Base-by-base conservation (phyloP, 2,329 filamentous ascomycete genomes). In the Diaporthe nobilis region DNA sequence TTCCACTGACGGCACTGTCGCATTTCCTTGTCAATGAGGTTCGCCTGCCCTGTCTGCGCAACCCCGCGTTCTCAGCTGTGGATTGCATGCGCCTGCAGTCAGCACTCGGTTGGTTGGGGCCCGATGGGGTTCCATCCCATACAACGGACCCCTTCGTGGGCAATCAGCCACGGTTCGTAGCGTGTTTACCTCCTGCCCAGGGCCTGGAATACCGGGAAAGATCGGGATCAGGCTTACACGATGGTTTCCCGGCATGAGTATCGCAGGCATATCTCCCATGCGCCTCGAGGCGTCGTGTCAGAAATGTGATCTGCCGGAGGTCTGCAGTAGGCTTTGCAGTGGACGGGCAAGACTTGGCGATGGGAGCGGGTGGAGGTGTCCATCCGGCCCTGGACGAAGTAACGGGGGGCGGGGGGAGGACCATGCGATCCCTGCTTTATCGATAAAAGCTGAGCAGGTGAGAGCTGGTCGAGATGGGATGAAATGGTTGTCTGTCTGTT, bases 371-470 rank as follows among this genome's bases (percentile, higher is more conserved):
- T 68, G 63, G 44, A 67, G 44, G 44, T 68, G 65, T 68, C 44
- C 44, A 68, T 53, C 47, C 22, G 47, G 31, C 63, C 31, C 15
- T 49, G 63, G 22, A 17, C 22, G 31, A 34, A 39, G 70, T n/a
- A 13, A 44, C 31, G 34, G 31, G 10, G 28, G 47, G 31, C 47
- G 44, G 44, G 47, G 39, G 47, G 10, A 4, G 31, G 31, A 39
- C 71, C 71, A 61, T 55, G 71, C 71, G 25, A 65, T 53, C 51
- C 47, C 71, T 73, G 58, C 58, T 65, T 57, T 73, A 73, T 73
- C 71, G 58, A 73, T 73, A 65, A 65, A 73, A 44, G 37, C 17
- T 58, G 53, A 65, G 61, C 42, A n/a, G 58, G 12, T 12, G 25
- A 25, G 25, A 60, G 51, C 71, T 73, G 58, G 71, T 44, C 51